Evolutionary conservation across 352 stramenopile genomes (phyloP).

Genomic region (Pythium diclinum): DNA sequence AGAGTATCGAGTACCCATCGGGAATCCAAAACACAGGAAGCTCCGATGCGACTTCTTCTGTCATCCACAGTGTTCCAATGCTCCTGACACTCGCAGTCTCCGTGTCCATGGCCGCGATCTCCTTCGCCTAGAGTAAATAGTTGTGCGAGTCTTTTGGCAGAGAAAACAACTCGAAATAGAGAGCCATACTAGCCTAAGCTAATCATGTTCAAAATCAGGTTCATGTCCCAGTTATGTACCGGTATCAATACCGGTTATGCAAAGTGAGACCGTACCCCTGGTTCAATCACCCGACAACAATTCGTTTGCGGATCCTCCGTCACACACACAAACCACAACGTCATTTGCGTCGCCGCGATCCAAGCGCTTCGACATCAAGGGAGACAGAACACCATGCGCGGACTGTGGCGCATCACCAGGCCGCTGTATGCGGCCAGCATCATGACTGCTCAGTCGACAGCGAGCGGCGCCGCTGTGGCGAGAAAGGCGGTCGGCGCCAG

Average conservation of each 20-base stretch:
- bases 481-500: background rate
- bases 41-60: background rate
- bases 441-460: background rate
- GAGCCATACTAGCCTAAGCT: background rate
- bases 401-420: constrained; percentile 23
- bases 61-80: background rate
- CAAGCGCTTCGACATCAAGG: background rate
- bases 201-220: background rate
- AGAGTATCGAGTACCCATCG: background rate
- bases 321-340: constrained; percentile 13
- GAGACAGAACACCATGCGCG: constrained; percentile 8
- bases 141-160: no score
- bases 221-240: constrained; percentile 3
- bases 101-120: no score
- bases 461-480: background rate
- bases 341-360: constrained; percentile 10
- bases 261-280: background rate
- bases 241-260: constrained; percentile 16
- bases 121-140: no score
- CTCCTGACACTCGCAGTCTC: background rate
- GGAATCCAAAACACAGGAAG: background rate
- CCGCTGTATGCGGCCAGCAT: constrained; percentile 18
- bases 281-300: constrained; percentile 14
- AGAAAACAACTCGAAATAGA: background rate
- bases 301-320: constrained; percentile 14